Evolutionary conservation across 345 rosid genomes (phyloP), one percentile per base, ranked within the genome.

Genomic region (Eucalyptus cloeziana): DNA sequence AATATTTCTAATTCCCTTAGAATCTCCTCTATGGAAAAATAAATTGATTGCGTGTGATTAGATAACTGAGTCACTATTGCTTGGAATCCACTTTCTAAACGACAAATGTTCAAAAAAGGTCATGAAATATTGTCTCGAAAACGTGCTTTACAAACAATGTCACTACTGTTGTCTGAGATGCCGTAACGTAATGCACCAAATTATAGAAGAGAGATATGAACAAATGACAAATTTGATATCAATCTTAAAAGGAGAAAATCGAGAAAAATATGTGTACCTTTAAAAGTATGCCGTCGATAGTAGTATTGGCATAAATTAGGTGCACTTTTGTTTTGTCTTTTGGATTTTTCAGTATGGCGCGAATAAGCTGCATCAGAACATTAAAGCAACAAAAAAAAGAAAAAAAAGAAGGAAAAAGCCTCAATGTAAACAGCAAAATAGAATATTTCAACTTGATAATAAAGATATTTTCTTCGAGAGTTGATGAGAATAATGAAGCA

Each of bases 281-380:
- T 80, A 93, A 64, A 87, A 94, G 92, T 89, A 93, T 93, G 90
- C 93, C 96, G 30, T 92, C 85, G 45, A 86, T 76, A 4, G 93
- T 90, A 40, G 88, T 86, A 90, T 94, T 94, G 86, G 94, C 94
- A 87, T 92, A 94, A 58, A 94, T 90, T 43, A 94, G 92, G 50
- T 86, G 88, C 87, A 92, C 88, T 40, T 71, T 90, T 19, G 96
- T 94, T 44, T 52, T 86, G 89, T 93, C 94, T 86, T 92, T 91
- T 7, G 93, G 91, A 64, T 94, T 94, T 80, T 94, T 94, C 51
- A 94, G 58, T 88, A 94, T 92, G 45, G 93, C 93, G 79, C 93
- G 87, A 45, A 89, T 90, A 14, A 94, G 89, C 95, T 94, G 90
- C 54, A 45, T 49, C 86, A 21, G 0, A 85, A 89, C 2, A 49